These are phyloP conservation scores for Colletotrichum sp. DNA, from an alignment of 2,329 filamentous ascomycete genomes.

Conservation along the genomic window DNA sequence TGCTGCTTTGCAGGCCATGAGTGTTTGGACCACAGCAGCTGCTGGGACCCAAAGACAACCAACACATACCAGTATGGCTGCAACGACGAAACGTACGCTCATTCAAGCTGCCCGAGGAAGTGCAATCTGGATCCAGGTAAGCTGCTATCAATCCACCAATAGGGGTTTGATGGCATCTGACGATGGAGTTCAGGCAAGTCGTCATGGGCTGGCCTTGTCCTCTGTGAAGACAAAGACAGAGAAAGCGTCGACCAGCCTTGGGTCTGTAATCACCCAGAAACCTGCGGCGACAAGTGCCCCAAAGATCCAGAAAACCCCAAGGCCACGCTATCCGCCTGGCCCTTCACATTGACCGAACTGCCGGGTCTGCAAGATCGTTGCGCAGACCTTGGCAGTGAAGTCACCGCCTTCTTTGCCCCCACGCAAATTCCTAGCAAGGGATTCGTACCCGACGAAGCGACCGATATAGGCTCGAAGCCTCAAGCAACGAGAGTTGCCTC, in stretches of 20 bases:
- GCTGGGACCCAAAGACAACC: neutral
- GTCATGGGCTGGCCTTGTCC: slow-evolving; percentile 10
- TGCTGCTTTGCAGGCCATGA: slow-evolving; percentile 8
- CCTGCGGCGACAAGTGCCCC: no score
- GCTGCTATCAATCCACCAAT: no score
- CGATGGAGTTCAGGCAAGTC: slow-evolving; percentile 15
- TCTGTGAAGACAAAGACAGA: neutral
- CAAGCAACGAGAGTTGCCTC: neutral
- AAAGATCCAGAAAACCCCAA: no score
- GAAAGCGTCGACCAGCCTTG: neutral
- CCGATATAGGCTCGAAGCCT: neutral
- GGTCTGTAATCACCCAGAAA: slow-evolving; percentile 11
- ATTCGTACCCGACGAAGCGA: neutral
- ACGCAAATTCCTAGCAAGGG: neutral
- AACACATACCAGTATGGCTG: slow-evolving; percentile 17
- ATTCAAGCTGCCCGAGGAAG: neutral
- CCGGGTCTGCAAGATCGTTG: neutral
- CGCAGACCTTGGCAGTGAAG: neutral
- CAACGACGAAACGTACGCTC: neutral
- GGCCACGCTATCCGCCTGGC: no score
- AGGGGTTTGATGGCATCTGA: no score
- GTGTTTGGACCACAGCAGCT: neutral
- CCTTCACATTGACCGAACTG: neutral
- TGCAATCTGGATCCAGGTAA: neutral
- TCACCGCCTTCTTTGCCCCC: neutral